Evolutionary conservation across 768 basidiomycete genomes (phyloP).

Genomic region (Termitomyces sp.): DNA sequence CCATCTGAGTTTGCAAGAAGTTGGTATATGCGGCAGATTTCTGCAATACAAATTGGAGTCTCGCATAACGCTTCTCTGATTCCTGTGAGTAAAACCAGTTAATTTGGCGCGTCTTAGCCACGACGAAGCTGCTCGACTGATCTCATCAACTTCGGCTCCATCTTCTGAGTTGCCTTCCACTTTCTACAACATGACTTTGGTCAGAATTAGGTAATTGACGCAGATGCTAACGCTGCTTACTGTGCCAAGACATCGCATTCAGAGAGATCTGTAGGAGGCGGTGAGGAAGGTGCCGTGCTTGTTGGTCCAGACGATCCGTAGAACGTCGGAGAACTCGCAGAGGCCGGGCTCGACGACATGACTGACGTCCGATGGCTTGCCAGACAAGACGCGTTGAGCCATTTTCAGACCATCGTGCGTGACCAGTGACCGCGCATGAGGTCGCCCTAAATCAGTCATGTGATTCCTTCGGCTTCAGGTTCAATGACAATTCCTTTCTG

Average conservation of each 20-base stretch:
- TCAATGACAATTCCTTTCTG: too few relatives aligned
- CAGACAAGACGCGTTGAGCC: conserved; percentile 14
- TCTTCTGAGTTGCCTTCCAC: conserved; percentile 2
- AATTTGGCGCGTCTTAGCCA: neutral
- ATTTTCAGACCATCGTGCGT: conserved; percentile 6
- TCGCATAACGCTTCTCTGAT: conserved; percentile 40
- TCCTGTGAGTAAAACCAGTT: conserved; percentile 29
- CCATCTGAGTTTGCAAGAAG: too few relatives aligned
- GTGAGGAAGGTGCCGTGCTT: conserved; percentile 19
- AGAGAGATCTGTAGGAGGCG: conserved; percentile 15
- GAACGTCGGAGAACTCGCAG: conserved; percentile 14
- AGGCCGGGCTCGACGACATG: conserved; percentile 21
- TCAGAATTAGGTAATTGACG: neutral
- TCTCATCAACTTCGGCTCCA: conserved; percentile 10
- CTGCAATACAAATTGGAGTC: conserved; percentile 48
- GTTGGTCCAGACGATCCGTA: conserved; percentile 15
- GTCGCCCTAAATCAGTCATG: conserved; percentile 9
- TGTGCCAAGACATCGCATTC: conserved; percentile 11
- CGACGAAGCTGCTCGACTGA: neutral
- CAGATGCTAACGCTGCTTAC: conserved; percentile 1
- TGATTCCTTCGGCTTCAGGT: neutral
- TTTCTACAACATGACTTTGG: neutral
- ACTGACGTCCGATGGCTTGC: conserved; percentile 1
- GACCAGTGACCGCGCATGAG: conserved; percentile 8
- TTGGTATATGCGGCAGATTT: too few relatives aligned